These are phyloP conservation scores for Penicillium sp. DNA, from an alignment of 2,329 filamentous ascomycete species.

Conservation along the genomic window DNA sequence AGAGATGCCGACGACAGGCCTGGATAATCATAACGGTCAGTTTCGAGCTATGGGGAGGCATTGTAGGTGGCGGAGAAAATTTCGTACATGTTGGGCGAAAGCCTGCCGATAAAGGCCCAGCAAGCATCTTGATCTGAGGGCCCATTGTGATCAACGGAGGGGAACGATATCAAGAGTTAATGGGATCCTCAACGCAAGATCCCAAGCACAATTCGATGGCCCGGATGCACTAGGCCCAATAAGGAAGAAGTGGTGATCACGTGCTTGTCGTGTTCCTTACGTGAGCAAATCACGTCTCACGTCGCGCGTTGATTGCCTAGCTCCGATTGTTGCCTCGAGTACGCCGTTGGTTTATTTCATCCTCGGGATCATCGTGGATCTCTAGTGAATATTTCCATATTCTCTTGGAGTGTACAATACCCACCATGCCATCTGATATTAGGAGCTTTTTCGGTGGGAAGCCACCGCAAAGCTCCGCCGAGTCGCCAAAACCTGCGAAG, in stretches of 20 bases:
- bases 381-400: background rate
- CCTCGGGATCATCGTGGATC: background rate
- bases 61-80: background rate
- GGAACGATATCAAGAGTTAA: slow-evolving; percentile 9
- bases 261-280: slow-evolving; percentile 24
- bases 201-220: slow-evolving; percentile 23
- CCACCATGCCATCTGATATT: slow-evolving; percentile 77
- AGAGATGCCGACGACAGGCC: slow-evolving; percentile 30
- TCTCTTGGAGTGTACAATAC: background rate
- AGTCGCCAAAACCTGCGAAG: slow-evolving; percentile 42
- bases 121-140: slow-evolving; percentile 36
- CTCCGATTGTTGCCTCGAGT: slow-evolving; percentile 7
- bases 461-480: slow-evolving; percentile 57
- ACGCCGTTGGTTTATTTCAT: background rate
- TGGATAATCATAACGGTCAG: slow-evolving; percentile 22
- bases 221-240: slow-evolving; percentile 15
- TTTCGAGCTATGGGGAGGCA: slow-evolving; percentile 8
- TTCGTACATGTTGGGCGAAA: slow-evolving; percentile 36
- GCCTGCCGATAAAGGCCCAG: slow-evolving; percentile 35
- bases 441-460: slow-evolving; percentile 86
- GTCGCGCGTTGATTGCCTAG: background rate
- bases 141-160: slow-evolving; percentile 30
- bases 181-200: slow-evolving; percentile 10
- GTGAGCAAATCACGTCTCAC: slow-evolving; percentile 31
- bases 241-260: slow-evolving; percentile 22